Base-by-base conservation (phyloP, 306 rosid genomes). In the Citrullus amarus region DNA sequence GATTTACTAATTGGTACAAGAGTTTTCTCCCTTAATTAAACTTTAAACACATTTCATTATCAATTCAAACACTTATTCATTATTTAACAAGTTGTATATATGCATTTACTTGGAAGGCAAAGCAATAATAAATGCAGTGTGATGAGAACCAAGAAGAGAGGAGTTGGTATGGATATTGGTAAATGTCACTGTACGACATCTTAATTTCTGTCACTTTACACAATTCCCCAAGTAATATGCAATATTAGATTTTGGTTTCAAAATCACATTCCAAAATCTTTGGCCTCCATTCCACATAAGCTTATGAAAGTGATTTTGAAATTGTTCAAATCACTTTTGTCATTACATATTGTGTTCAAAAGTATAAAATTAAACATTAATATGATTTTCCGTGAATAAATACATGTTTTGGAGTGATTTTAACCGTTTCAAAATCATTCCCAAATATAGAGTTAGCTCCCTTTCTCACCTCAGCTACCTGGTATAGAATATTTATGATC, bases 131-230 rank as follows among this genome's bases (percentile, higher is more conserved):
- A 71, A 25, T 71, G 58, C 36, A 70, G 14, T 22, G 16, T 6
- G 75, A 22, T 44, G 75, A 68, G 51, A 43, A 4, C 36, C 54
- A 69, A 43, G 36, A 43, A 43, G 36, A 43, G 8, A 43, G 75
- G 39, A 11, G 34, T 69, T 41, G 30, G 54, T 43, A 12, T n/a
- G 38, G 39, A 70, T 70, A 41, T 22, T 70, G 76, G 57, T 69
- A 20, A 34, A 69, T 43, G 75, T 69, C 75, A 43, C 36, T 43
- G 16, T 69, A 69, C 55, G 34, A 16, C 70, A 68, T 70, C 20
- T 70, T 50, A 70, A 70, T 70, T 70, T 70, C 76, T 70, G 76
- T 70, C 76, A 13, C 76, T 46, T 70, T 46, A 46, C 76, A 70
- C 20, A 46, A 48, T 70, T 70, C 57, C 75, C 39, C 14, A 22